A percentile compares a stretch with the other conserved stretches of the same genome.
Conservation (phyloP, 306 rosid species). For the Delonix regia region DNA sequence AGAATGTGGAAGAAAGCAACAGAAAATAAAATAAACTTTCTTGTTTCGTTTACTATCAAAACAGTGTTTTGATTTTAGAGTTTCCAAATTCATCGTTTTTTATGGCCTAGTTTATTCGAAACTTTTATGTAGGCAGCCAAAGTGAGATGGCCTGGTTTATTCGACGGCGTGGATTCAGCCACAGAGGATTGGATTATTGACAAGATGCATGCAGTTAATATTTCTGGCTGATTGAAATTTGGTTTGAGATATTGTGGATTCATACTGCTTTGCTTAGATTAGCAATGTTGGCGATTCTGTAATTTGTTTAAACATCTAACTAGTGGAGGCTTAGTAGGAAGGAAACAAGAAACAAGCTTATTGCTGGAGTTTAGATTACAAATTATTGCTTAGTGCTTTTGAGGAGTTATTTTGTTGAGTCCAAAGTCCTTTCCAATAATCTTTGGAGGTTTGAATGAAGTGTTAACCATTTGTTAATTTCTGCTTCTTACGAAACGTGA, state of each 20-base stretch:
- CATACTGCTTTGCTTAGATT: constrained; percentile 2
- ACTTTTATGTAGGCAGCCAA: constrained; percentile 74
- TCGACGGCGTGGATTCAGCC: constrained; percentile 63
- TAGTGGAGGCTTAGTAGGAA: background rate
- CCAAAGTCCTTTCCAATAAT: background rate
- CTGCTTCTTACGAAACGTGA: background rate
- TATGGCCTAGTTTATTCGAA: constrained; percentile 58
- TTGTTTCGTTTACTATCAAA: background rate
- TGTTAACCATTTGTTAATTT: background rate
- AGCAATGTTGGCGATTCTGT: constrained; percentile 1
- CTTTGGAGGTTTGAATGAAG: constrained; percentile 5
- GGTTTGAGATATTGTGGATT: constrained; percentile 20
- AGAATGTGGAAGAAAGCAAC: constrained; percentile 9
- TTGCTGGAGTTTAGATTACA: background rate
- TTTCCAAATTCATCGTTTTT: background rate
- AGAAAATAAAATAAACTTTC: background rate
- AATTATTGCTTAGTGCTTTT: background rate
- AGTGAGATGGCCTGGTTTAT: constrained; percentile 76
- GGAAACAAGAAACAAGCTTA: constrained; percentile 25
- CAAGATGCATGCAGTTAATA: constrained; percentile 72
- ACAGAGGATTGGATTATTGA: constrained; percentile 78
- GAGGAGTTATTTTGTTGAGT: constrained; percentile 22
- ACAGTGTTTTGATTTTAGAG: background rate
- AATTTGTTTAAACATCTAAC: constrained; percentile 19
- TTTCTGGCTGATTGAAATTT: constrained; percentile 1